phyloP scores from a whole-genome alignment of 164 flowering plant species.

The Macadamia tetraphylla region DNA sequence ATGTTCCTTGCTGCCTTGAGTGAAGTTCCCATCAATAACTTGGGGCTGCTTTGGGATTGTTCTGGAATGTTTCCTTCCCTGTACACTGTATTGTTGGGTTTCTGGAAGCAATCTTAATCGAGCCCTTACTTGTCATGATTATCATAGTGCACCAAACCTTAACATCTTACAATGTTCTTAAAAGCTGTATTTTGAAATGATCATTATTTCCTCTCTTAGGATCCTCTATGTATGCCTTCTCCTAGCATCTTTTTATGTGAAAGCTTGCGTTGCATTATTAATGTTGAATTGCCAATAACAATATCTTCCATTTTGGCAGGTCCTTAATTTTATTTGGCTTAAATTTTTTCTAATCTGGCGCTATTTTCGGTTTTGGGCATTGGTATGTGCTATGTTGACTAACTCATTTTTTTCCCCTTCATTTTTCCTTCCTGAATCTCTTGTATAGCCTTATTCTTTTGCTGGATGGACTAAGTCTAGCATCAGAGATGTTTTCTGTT shows the following conservation, averaged over 20 bases:
- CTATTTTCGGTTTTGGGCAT: constrained; percentile 88
- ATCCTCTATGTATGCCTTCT: background rate
- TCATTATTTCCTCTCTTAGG: background rate
- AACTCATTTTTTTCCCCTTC: background rate
- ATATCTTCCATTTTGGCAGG: constrained; percentile 40
- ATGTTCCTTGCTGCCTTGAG: too few relatives aligned
- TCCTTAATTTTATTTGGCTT: constrained; percentile 95
- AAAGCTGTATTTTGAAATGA: too few relatives aligned
- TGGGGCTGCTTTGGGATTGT: too few relatives aligned
- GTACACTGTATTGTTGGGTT: too few relatives aligned
- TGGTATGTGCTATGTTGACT: constrained; percentile 43
- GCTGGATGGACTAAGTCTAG: background rate
- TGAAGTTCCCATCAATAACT: too few relatives aligned
- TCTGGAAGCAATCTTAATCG: too few relatives aligned
- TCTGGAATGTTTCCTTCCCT: too few relatives aligned
- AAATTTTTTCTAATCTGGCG: constrained; percentile 94
- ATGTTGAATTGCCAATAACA: background rate
- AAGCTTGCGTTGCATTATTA: constrained; percentile 3
- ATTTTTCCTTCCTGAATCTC: background rate
- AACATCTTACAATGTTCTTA: too few relatives aligned
- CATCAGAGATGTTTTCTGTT: background rate
- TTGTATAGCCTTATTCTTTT: background rate
- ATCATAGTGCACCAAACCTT: too few relatives aligned
- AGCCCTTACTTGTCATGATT: too few relatives aligned
- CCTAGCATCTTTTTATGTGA: background rate